phyloP scores from a whole-genome alignment of 352 stramenopile species.

The Pythium sp. region DNA sequence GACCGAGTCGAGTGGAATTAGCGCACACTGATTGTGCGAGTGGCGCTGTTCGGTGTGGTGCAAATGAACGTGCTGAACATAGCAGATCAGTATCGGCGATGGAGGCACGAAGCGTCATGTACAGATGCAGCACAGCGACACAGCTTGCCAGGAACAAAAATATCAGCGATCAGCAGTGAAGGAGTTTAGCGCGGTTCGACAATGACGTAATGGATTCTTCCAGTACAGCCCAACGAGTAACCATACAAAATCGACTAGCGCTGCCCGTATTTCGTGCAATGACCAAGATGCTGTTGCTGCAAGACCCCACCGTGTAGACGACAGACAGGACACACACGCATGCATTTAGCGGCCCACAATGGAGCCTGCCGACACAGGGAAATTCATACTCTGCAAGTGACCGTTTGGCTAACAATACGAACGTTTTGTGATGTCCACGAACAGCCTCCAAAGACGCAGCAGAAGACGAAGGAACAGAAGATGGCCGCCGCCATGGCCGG shows the following conservation, averaged over 20 bases:
- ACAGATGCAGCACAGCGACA: not conserved
- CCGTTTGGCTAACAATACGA: not conserved
- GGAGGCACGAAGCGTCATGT: not conserved
- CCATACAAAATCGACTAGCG: not conserved
- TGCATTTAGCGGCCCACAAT: not conserved
- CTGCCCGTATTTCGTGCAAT: not conserved
- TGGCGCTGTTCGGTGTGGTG: not conserved
- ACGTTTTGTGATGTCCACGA: conserved; percentile 10
- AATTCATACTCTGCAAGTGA: not conserved
- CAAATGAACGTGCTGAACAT: not conserved
- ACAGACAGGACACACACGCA: not conserved
- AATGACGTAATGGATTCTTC: not conserved
- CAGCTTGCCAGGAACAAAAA: not conserved
- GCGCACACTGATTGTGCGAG: not conserved
- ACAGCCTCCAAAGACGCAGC: conserved; percentile 98
- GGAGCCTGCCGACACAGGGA: not conserved
- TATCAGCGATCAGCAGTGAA: not conserved
- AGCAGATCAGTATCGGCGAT: not conserved
- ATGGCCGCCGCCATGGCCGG: conserved; percentile 98
- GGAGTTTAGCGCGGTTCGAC: not conserved
- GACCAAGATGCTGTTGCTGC: not conserved
- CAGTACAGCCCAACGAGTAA: not conserved
- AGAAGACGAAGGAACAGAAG: conserved; percentile 99
- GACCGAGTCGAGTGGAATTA: not conserved
- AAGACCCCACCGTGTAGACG: not conserved